Conservation (phyloP, 257 asterid genomes). For the Penstemon davidsonii region DNA sequence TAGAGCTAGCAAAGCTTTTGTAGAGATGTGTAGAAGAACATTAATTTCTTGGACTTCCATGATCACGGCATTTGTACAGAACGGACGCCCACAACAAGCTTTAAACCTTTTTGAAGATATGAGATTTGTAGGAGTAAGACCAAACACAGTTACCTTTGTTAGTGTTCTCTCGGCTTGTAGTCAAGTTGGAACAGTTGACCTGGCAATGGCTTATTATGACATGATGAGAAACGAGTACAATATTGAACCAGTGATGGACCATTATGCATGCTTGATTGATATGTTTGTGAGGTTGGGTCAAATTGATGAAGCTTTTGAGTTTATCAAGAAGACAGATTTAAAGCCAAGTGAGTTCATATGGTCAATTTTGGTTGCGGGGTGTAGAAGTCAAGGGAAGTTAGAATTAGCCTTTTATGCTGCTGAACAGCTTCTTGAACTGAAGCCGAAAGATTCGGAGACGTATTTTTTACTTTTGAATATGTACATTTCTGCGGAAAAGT, state of each 20-base stretch:
- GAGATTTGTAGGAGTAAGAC: slow-evolving; percentile 76
- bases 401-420: slow-evolving; percentile 74
- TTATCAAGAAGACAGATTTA: slow-evolving; percentile 49
- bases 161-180: slow-evolving; percentile 91
- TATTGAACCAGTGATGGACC: slow-evolving; percentile 77
- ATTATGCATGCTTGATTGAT: slow-evolving; percentile 68
- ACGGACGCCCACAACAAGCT: slow-evolving; percentile 64
- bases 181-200: slow-evolving; percentile 79
- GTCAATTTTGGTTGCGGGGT: slow-evolving; percentile 81
- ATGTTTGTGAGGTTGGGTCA: slow-evolving; percentile 79
- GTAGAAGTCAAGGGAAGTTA: slow-evolving; percentile 73
- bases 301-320: slow-evolving; percentile 75
- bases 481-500: slow-evolving; percentile 69
- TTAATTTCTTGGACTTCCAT: slow-evolving; percentile 91
- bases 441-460: slow-evolving; percentile 67
- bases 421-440: slow-evolving; percentile 66
- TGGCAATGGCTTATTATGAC: slow-evolving; percentile 60
- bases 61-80: slow-evolving; percentile 73
- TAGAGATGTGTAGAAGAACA: slow-evolving; percentile 75
- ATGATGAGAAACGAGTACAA: slow-evolving; percentile 72
- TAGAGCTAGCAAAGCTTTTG: slow-evolving; percentile 71
- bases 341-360: slow-evolving; percentile 74
- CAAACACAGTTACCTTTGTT: slow-evolving; percentile 80
- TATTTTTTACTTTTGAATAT: slow-evolving; percentile 62
- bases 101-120: slow-evolving; percentile 80